Evolutionary conservation across 495 filamentous ascomycete species (phyloP), one percentile per base, ranked within the genome.

Genomic region (Neurospora discreta): DNA sequence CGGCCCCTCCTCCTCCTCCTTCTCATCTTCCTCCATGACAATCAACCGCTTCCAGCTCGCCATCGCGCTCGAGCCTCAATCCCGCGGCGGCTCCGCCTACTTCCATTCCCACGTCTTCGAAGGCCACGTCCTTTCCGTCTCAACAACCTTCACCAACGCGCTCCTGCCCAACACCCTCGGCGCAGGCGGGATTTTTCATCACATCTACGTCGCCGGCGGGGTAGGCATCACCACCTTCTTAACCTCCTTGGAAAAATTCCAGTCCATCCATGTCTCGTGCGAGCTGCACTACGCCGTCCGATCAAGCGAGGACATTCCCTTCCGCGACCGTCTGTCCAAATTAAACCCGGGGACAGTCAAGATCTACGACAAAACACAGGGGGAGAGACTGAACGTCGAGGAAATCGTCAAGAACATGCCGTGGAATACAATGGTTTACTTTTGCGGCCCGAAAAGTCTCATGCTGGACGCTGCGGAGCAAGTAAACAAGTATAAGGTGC

Each of bases 181-280:
- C 23, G 46, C 75, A 1, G 42, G 44, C 26, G 79, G 79, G 3
- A 84, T 83, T 0, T 83, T 81, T 70, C 77, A 84, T 46, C 85
- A 87, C 71, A 79, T 87, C 4, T 87, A 86, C 74, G 81, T 88
- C 18, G 85, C 78, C 3, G 86, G 81, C 36, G 86, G 86, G 0
- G 81, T 88, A 16, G 85, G 86, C 0, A 81, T 88, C 71, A 88
- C 86, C 11, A 85, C 86, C 0, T 88, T 88, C 52, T 44, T 85
- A 43, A 30, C 74, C 5, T 71, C 82, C 46, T 41, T 82, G 10
- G 77, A 83, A 72, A 18, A 10, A 26, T 80, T 82, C 52, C 75
- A 71, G 26, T 15, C 69, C 11, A 84, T 86, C 70, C 82, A 87
- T 74, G 84, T 78, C 75, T 81, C 82, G 44, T 75, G 77, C 30